These are phyloP conservation scores for Olyra latifolia DNA, from an alignment of 176 grass and related monocot species.

Conservation along the genomic window DNA sequence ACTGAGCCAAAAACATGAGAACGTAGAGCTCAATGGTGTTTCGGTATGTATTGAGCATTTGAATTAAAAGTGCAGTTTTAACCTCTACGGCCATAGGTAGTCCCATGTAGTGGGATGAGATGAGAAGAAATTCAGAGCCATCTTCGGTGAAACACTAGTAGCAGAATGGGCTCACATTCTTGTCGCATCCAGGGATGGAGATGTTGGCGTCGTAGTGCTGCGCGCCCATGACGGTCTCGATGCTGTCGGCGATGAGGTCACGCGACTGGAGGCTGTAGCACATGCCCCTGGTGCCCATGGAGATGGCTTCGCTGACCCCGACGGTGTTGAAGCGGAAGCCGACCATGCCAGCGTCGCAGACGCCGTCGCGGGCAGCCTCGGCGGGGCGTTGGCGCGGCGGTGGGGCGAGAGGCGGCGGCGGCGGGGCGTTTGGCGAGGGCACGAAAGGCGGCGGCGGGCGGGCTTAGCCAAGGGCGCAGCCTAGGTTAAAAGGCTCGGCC, in stretches of 20 bases:
- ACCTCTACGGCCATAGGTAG: neutral
- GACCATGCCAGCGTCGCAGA: constrained; percentile 83
- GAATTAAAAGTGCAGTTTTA: neutral
- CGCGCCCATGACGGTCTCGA: constrained; percentile 96
- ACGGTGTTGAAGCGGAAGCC: constrained; percentile 93
- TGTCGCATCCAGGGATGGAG: constrained; percentile 94
- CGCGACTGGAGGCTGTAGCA: constrained; percentile 95
- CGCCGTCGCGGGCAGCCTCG: constrained; percentile 77
- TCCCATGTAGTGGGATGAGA: neutral
- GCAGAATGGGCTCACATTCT: constrained; percentile 63
- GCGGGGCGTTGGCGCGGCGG: constrained; percentile 51
- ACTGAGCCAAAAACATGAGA: neutral
- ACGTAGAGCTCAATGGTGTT: neutral
- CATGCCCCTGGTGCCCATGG: constrained; percentile 95
- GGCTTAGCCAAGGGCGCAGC: no score
- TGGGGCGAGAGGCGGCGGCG: no score
- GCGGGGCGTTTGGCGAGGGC: no score
- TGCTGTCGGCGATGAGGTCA: constrained; percentile 96
- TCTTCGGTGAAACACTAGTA: neutral
- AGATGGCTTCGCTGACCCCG: constrained; percentile 95
- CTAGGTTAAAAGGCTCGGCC: no score
- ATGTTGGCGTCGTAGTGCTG: constrained; percentile 98
- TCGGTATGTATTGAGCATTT: neutral
- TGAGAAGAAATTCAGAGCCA: neutral
- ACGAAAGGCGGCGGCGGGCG: no score